Evolutionary conservation across 352 stramenopile species (phyloP).

Genomic region (Hyaloperonospora arabidopsidis): DNA sequence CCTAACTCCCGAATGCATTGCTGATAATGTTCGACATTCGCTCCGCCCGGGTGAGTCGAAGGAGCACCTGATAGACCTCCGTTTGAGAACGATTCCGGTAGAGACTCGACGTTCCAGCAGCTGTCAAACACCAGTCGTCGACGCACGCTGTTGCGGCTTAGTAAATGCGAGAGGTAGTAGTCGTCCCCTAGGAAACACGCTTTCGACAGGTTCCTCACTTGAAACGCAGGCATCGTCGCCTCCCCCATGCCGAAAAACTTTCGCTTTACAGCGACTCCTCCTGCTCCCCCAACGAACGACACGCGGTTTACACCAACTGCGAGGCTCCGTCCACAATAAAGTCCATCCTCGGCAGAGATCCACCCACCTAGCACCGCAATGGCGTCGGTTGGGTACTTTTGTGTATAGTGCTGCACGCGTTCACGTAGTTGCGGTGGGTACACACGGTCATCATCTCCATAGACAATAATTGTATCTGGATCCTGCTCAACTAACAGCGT

Average conservation of each 20-base stretch:
- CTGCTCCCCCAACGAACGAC: conserved; percentile 49
- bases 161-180: conserved; percentile 45
- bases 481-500: conserved; percentile 45
- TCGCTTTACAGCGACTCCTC: conserved; percentile 37
- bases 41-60: conserved; percentile 34
- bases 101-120: conserved; percentile 37
- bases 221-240: conserved; percentile 30
- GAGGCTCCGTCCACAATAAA: conserved; percentile 48
- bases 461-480: conserved; percentile 52
- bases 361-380: conserved; percentile 43
- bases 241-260: conserved; percentile 38
- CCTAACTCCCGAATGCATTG: conserved; percentile 46
- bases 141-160: conserved; percentile 32
- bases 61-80: conserved; percentile 29
- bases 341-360: conserved; percentile 38
- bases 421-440: conserved; percentile 37
- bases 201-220: conserved; percentile 38
- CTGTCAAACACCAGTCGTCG: conserved; percentile 43
- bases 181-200: conserved; percentile 45
- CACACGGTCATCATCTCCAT: conserved; percentile 43
- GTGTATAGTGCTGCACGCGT: conserved; percentile 35
- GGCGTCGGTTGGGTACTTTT: conserved; percentile 40
- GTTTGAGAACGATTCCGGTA: conserved; percentile 22
- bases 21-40: conserved; percentile 57
- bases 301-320: conserved; percentile 43